Conservation (phyloP, 1,284 basidiomycete genomes). For the Acaromyces ingoldii region DNA sequence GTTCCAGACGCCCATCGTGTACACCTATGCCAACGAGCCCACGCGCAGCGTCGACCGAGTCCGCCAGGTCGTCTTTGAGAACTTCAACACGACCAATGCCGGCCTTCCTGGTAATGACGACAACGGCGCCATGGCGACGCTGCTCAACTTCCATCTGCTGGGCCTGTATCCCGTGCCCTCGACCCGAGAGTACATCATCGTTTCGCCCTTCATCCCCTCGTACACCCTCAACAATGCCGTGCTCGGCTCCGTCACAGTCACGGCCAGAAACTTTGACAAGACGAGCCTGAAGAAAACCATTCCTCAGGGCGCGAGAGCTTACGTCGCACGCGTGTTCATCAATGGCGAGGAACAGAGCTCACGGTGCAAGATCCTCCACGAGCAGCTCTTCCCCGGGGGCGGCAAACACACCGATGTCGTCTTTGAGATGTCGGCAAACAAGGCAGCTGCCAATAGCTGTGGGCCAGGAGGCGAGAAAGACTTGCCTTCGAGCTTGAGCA, state of each 20-base stretch:
- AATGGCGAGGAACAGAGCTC: slow-evolving; percentile 12
- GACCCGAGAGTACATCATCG: slow-evolving; percentile 32
- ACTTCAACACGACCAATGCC: slow-evolving; percentile 27
- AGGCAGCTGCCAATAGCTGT: slow-evolving; percentile 12
- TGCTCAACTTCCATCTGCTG: slow-evolving; percentile 60
- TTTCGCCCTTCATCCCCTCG: slow-evolving; percentile 34
- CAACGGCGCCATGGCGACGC: slow-evolving; percentile 66
- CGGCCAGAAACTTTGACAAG: slow-evolving; percentile 26
- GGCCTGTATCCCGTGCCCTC: slow-evolving; percentile 61
- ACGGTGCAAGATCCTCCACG: slow-evolving; percentile 14
- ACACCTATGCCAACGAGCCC: slow-evolving; percentile 25
- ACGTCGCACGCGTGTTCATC: slow-evolving; percentile 14
- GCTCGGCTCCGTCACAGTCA: slow-evolving; percentile 27
- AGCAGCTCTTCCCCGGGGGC: slow-evolving; percentile 12
- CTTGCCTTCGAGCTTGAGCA: slow-evolving; percentile 14
- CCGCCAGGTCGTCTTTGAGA: slow-evolving; percentile 21
- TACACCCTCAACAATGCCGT: slow-evolving; percentile 35
- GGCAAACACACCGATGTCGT: slow-evolving; percentile 8
- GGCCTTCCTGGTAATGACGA: slow-evolving; percentile 57
- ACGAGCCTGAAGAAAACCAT: slow-evolving; percentile 2
- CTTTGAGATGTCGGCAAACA: slow-evolving; percentile 11
- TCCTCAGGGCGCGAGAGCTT: slow-evolving; percentile 11
- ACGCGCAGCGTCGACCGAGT: slow-evolving; percentile 24
- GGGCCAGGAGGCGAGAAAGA: slow-evolving; percentile 6
- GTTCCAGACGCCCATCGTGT: slow-evolving; percentile 28